Conservation (phyloP, 345 rosid species). For the rapeseed (Brassica napus) region DNA sequence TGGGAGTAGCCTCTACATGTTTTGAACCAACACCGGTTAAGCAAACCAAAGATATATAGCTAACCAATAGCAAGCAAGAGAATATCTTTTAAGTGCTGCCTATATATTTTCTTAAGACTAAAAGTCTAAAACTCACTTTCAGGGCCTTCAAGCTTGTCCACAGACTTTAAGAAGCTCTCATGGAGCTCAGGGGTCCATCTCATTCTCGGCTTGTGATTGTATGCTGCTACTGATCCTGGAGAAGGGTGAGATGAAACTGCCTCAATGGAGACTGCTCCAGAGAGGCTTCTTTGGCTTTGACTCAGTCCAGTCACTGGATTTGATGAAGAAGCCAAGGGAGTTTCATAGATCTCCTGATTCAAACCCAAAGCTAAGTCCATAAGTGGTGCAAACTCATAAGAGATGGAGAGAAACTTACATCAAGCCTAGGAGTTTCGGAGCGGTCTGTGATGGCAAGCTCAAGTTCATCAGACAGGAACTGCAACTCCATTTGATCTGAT, state of each 20-base stretch:
- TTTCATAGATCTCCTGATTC: constrained; percentile 71
- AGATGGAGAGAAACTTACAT: constrained; percentile 53
- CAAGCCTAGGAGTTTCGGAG: constrained; percentile 77
- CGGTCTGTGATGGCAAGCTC: constrained; percentile 75
- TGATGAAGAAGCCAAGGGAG: constrained; percentile 45
- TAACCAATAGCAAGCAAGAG: constrained; percentile 3
- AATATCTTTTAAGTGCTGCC: neutral
- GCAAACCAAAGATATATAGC: neutral
- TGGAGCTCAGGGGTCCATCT: constrained; percentile 97
- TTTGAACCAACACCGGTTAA: constrained; percentile 19
- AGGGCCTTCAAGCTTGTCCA: constrained; percentile 79
- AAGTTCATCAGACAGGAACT: constrained; percentile 79
- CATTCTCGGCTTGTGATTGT: constrained; percentile 77
- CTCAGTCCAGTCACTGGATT: constrained; percentile 39
- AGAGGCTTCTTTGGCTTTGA: constrained; percentile 38
- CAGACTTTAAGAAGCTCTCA: constrained; percentile 67
- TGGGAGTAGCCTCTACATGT: constrained; percentile 89
- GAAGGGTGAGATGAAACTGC: constrained; percentile 50
- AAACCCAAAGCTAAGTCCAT: constrained; percentile 28
- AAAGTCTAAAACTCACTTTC: constrained; percentile 62
- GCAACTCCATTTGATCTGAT: constrained; percentile 73
- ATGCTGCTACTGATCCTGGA: constrained; percentile 42
- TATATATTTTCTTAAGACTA: neutral
- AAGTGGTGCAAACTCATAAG: neutral
- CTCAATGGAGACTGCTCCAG: constrained; percentile 44